Base-by-base conservation (phyloP, 169 alveolate genomes). In the Eimeria tenella region DNA sequence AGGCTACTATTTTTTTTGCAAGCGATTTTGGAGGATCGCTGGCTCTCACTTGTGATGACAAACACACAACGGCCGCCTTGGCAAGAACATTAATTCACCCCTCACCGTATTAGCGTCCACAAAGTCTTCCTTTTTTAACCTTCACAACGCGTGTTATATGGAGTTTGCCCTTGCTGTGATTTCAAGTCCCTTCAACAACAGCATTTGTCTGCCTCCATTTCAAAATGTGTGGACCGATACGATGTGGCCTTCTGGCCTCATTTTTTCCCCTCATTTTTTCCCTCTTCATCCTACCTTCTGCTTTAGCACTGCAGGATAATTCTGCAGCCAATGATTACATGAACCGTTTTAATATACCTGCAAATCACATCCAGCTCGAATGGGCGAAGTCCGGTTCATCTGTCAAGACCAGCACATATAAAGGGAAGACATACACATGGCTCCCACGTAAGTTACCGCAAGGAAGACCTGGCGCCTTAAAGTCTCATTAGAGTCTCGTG, bases 321-420 rank as follows among this genome's bases (percentile, higher is more conserved):
- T 42, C 50, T 19, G 74, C 90, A 25, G 94, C 90, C n/a, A 13
- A 49, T 17, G 73, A 87, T 10, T 92, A 92, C 87, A 79, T 92
- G 95, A 62, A 79, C 52, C 95, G 95, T 21, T 92, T 92, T n/a
- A 82, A 92, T 52, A 70, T 92, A 49, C 95, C 95, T 60, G 83
- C 60, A 13, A 63, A 92, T 60, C 91, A 92, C 70, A 70, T 92
- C 86, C 89, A 81, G 25, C 79, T 92, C 65, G 86, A 79, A 15
- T 92, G 95, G 95, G 79, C 79, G 21, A 79, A 60, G 25, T 21
- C 86, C 31, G 95, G 95, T 19, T 52, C 93, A 15, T 52, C 56
- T 73, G 6, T 79, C 53, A 23, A 68, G 55, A 10, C 86, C 4
- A 3, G 50, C 17, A 77, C 4, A 4, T 53, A 70, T 49, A 84